phyloP scores from a whole-genome alignment of 345 rosid species.

The Syzygium aqueum region DNA sequence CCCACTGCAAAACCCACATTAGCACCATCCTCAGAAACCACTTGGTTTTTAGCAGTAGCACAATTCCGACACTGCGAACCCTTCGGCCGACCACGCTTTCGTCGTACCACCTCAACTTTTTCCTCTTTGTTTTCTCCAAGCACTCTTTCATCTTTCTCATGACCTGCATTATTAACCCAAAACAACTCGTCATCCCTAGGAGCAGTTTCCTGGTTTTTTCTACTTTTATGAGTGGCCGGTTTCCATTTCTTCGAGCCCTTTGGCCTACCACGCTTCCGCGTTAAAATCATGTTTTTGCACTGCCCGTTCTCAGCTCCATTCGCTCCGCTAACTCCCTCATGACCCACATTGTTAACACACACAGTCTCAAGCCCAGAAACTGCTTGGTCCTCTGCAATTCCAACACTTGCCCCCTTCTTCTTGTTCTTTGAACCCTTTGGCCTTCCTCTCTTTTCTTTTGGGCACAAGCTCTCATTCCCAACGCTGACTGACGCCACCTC shows the following conservation, averaged over 20 bases:
- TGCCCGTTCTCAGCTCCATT: background rate
- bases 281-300: background rate
- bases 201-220: background rate
- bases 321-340: background rate
- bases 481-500: background rate
- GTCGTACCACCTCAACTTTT: background rate
- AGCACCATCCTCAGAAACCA: background rate
- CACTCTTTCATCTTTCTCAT: background rate
- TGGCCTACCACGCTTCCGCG: slow-evolving; percentile 5
- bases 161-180: background rate
- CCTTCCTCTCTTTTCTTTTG: slow-evolving; percentile 3
- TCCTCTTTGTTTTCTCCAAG: background rate
- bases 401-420: background rate
- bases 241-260: slow-evolving; percentile 10
- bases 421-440: slow-evolving; percentile 6
- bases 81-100: background rate
- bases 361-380: background rate
- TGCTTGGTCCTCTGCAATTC: background rate
- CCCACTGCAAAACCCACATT: background rate
- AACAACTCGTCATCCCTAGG: background rate
- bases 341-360: background rate
- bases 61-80: background rate
- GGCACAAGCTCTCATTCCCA: background rate
- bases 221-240: background rate
- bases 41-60: background rate